These are phyloP conservation scores for Fusarium oligoseptatum DNA, from an alignment of 2,329 filamentous ascomycete genomes.

Conservation along the genomic window DNA sequence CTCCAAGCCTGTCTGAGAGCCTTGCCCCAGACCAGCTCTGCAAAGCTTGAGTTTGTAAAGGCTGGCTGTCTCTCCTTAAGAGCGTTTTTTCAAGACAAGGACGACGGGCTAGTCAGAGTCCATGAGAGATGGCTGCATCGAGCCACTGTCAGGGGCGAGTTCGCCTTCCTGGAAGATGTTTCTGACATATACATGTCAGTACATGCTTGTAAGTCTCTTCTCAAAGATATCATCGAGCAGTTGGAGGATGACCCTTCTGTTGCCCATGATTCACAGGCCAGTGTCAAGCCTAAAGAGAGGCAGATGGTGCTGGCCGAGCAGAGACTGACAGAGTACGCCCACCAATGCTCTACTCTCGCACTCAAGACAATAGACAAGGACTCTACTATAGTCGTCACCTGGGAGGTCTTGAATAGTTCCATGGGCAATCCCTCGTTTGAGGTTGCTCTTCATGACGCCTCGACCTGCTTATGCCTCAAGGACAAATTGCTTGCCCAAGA, in stretches of 20 bases:
- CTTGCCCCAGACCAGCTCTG: background rate
- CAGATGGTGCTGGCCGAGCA: conserved; percentile 1
- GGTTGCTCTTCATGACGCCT: background rate
- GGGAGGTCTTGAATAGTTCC: background rate
- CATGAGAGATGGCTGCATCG: conserved; percentile 20
- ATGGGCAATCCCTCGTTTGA: background rate
- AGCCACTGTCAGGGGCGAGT: background rate
- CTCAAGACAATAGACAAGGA: background rate
- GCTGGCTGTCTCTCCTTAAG: background rate
- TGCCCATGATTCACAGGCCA: background rate
- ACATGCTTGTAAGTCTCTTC: background rate
- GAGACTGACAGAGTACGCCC: background rate
- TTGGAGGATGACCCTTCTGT: background rate
- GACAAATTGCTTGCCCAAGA: background rate
- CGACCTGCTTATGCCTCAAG: background rate
- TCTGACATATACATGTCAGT: background rate
- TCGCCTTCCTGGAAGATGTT: background rate
- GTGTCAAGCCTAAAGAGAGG: background rate
- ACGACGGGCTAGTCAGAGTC: conserved; percentile 3
- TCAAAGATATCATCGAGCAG: conserved; percentile 5
- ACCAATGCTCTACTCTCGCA: background rate
- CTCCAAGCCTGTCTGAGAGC: conserved; percentile 11
- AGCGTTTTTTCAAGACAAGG: background rate
- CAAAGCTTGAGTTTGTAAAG: conserved; percentile 9
- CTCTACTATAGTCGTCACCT: background rate